Conservation (phyloP, 1,284 basidiomycete genomes). For the Irpex lacteus region DNA sequence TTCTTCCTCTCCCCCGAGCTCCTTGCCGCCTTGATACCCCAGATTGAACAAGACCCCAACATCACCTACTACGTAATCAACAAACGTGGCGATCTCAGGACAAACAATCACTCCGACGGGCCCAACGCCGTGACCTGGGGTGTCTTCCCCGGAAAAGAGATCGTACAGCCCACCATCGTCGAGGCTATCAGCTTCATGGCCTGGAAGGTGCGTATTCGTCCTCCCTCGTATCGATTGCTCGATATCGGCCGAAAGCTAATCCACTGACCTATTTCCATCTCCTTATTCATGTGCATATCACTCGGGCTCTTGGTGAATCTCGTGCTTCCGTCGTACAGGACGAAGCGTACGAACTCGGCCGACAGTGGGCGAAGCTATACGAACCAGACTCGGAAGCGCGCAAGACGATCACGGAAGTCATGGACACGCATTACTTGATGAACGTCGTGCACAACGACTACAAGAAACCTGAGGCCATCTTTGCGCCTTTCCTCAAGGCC, state of each 20-base stretch:
- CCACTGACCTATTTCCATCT: neutral
- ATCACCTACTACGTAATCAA: constrained; percentile 98
- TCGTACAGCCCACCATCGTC: constrained; percentile 97
- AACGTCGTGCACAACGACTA: constrained; percentile 99
- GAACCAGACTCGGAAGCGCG: constrained; percentile 75
- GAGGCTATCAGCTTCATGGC: constrained; percentile 97
- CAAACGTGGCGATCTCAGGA: constrained; percentile 87
- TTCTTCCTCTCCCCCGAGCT: constrained; percentile 57
- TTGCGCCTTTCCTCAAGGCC: constrained; percentile 80
- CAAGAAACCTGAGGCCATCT: constrained; percentile 82
- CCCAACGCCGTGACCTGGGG: constrained; percentile 99
- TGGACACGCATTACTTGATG: constrained; percentile 86
- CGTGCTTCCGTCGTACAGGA: constrained; percentile 50
- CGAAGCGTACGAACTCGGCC: constrained; percentile 94
- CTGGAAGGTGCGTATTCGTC: constrained; percentile 72
- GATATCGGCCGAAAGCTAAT: neutral
- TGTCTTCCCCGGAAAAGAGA: constrained; percentile 97
- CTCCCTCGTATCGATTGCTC: neutral
- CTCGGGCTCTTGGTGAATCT: neutral
- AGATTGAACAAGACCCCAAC: constrained; percentile 85
- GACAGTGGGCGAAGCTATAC: constrained; percentile 92
- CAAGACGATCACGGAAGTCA: constrained; percentile 74
- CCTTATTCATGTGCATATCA: too few relatives aligned
- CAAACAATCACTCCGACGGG: constrained; percentile 89
- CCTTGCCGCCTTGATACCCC: constrained; percentile 69